These are phyloP conservation scores for Colletotrichum sp. DNA, from an alignment of 2,329 filamentous ascomycete genomes.

Conservation along the genomic window DNA sequence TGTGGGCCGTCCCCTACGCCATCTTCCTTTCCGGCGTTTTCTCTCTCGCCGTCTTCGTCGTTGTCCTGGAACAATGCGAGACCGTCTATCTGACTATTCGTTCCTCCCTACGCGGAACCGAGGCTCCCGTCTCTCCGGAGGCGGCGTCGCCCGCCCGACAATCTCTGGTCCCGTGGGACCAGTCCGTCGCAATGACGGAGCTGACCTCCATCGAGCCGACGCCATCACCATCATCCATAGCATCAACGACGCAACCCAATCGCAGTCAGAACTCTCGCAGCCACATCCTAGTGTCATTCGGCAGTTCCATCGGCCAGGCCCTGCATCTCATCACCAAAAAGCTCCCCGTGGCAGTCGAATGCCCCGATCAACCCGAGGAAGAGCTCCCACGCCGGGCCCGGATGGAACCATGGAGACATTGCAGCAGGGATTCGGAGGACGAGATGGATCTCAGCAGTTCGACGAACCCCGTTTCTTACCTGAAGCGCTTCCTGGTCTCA, in stretches of 20 bases:
- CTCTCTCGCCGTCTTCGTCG: neutral
- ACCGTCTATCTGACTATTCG: constrained; percentile 10
- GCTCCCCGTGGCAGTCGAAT: neutral
- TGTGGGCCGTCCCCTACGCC: neutral
- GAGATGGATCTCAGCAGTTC: neutral
- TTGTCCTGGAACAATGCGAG: constrained; percentile 9
- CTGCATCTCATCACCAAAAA: neutral
- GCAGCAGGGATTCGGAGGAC: neutral
- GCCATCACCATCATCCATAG: constrained; percentile 36
- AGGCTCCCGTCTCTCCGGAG: neutral
- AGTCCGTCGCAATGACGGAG: constrained; percentile 38
- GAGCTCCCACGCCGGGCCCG: neutral
- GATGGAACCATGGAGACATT: neutral
- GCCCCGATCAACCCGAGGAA: neutral
- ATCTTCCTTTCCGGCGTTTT: neutral
- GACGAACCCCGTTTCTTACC: neutral
- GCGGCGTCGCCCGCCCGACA: neutral
- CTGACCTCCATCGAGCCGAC: constrained; percentile 37
- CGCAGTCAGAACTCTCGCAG: neutral
- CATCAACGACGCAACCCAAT: constrained; percentile 26
- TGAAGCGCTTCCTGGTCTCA: neutral
- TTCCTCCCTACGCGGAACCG: constrained; percentile 5
- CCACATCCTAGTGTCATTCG: neutral
- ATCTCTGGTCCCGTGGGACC: constrained; percentile 43
- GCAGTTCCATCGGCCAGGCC: neutral